Evolutionary conservation across 108 stramenopile species (phyloP).

Genomic region (Cyclotella kingstonii): DNA sequence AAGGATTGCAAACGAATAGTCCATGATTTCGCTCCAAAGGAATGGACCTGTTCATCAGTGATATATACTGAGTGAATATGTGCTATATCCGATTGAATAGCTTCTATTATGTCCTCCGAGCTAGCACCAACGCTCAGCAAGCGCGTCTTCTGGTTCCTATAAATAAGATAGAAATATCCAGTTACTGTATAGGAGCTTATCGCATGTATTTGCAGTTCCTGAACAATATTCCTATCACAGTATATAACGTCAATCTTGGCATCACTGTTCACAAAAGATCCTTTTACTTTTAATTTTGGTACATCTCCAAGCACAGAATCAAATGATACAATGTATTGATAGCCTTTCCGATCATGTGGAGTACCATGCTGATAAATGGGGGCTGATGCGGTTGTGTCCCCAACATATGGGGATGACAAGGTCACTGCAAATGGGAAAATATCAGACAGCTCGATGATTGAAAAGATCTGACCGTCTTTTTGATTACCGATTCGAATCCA

Average conservation of each 20-base stretch:
- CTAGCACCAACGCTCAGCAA: slow-evolving; percentile 37
- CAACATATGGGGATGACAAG: slow-evolving; percentile 49
- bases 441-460: slow-evolving; percentile 38
- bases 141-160: slow-evolving; percentile 41
- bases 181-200: slow-evolving; percentile 10
- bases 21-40: slow-evolving; percentile 7
- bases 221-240: slow-evolving; percentile 54
- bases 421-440: slow-evolving; percentile 45
- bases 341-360: slow-evolving; percentile 33
- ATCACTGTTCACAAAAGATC: slow-evolving; percentile 30
- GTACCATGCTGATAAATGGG: slow-evolving; percentile 39
- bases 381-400: slow-evolving; percentile 24
- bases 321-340: slow-evolving; percentile 75
- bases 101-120: slow-evolving; percentile 38
- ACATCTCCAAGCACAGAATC: slow-evolving; percentile 67
- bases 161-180: slow-evolving; percentile 57
- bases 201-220: slow-evolving; percentile 22
- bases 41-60: slow-evolving; percentile 2
- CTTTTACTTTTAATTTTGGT: slow-evolving; percentile 44
- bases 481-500: slow-evolving; percentile 65
- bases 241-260: slow-evolving; percentile 36
- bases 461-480: slow-evolving; percentile 44
- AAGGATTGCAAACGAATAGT: slow-evolving; percentile 13
- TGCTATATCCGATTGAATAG: slow-evolving; percentile 39
- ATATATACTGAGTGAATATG: slow-evolving; percentile 43